These are phyloP conservation scores for Populus davidiana DNA, from an alignment of 345 rosid species.

Conservation along the genomic window DNA sequence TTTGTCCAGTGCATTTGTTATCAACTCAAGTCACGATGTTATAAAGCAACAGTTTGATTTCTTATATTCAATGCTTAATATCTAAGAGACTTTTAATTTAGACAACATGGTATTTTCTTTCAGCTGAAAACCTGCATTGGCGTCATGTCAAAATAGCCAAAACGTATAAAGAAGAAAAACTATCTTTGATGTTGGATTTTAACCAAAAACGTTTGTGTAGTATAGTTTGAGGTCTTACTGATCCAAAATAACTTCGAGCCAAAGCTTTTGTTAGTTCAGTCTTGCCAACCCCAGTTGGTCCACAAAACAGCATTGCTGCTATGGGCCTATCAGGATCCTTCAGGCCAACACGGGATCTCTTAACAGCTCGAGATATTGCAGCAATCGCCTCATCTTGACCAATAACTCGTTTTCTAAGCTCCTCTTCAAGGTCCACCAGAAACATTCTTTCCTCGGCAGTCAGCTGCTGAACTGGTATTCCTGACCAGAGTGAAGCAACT, in stretches of 20 bases:
- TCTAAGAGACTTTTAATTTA: neutral
- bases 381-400: slow-evolving; percentile 97
- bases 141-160: neutral
- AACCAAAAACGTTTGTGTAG: neutral
- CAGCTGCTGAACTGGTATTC: slow-evolving; percentile 94
- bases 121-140: neutral
- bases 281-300: slow-evolving; percentile 98
- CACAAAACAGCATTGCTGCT: slow-evolving; percentile 96
- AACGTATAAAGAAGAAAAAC: neutral
- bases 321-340: slow-evolving; percentile 90
- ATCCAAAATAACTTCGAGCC: slow-evolving; percentile 83
- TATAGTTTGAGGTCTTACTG: slow-evolving; percentile 48
- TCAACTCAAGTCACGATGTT: neutral
- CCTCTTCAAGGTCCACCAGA: slow-evolving; percentile 74
- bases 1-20: neutral
- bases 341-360: slow-evolving; percentile 86
- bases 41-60: neutral
- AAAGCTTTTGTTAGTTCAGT: slow-evolving; percentile 90
- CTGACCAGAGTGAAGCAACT: slow-evolving; percentile 94
- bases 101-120: neutral
- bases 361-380: slow-evolving; percentile 92
- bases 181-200: neutral
- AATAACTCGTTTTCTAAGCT: slow-evolving; percentile 69
- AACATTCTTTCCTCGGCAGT: slow-evolving; percentile 85
- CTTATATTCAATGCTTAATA: neutral